Evolutionary conservation across 208 protist species (phyloP).

Genomic region (Leishmania lainsoni): DNA sequence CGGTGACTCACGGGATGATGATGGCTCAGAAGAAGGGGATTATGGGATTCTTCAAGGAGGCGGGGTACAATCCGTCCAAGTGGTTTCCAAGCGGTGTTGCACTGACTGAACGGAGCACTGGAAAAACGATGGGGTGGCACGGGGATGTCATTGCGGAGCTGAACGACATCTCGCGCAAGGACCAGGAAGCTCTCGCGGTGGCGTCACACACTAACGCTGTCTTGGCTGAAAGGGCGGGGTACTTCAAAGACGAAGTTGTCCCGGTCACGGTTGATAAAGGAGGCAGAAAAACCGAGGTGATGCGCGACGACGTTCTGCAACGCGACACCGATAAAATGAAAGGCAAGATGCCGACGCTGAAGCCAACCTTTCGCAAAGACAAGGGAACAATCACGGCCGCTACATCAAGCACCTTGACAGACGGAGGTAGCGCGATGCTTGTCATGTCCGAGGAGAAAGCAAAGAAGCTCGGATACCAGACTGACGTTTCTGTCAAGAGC

Average conservation of each 20-base stretch:
- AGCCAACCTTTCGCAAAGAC: conserved; percentile 75
- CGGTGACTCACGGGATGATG: conserved; percentile 58
- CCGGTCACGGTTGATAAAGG: conserved; percentile 47
- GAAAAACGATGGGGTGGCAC: conserved; percentile 92
- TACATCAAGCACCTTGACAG: conserved; percentile 77
- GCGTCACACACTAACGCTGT: conserved; percentile 71
- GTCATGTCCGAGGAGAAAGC: conserved; percentile 89
- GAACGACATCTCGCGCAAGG: conserved; percentile 63
- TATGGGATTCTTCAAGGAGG: conserved; percentile 57
- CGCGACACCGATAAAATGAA: conserved; percentile 57
- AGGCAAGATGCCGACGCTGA: conserved; percentile 68
- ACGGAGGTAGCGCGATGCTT: conserved; percentile 82
- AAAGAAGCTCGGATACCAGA: conserved; percentile 73
- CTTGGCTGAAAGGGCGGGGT: conserved; percentile 65
- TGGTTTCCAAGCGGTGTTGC: conserved; percentile 71
- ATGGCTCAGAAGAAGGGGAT: conserved; percentile 59
- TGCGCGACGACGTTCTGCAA: conserved; percentile 74
- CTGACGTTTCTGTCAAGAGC: conserved; percentile 64
- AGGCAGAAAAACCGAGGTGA: conserved; percentile 42
- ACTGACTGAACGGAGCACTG: conserved; percentile 79
- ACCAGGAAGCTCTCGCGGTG: conserved; percentile 76
- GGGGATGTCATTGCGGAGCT: conserved; percentile 84
- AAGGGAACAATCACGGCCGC: conserved; percentile 85
- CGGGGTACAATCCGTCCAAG: conserved; percentile 55
- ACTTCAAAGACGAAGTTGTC: conserved; percentile 78